These are phyloP conservation scores for Hyparrhenia diplandra DNA, from an alignment of 176 grass and related monocot genomes.

Conservation along the genomic window DNA sequence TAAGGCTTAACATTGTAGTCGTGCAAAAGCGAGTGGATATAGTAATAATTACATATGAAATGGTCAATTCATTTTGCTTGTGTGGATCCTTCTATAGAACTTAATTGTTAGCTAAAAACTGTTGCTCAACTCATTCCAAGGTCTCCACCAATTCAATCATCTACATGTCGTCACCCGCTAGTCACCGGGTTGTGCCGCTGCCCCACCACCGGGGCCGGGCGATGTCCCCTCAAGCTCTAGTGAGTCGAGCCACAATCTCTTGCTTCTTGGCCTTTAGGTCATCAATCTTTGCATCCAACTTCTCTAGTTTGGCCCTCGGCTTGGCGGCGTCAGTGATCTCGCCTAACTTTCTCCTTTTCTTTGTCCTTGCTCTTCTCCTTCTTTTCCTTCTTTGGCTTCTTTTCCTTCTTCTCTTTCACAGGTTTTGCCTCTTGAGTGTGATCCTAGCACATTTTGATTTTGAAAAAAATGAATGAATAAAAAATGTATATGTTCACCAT, in stretches of 20 bases:
- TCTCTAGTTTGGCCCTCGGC: constrained; percentile 40
- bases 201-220: neutral
- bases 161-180: neutral
- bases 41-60: neutral
- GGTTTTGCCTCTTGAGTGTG: constrained; percentile 8
- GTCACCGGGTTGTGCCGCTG: neutral
- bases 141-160: neutral
- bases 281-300: constrained; percentile 50
- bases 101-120: neutral
- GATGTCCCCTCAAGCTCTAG: constrained; percentile 18
- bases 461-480: neutral
- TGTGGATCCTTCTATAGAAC: neutral
- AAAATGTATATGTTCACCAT: neutral
- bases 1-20: no score
- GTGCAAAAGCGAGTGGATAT: neutral
- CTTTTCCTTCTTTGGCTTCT: constrained; percentile 39
- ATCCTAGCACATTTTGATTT: constrained; percentile 7
- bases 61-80: neutral
- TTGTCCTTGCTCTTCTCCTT: constrained; percentile 29
- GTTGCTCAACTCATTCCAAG: neutral
- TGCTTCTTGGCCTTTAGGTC: constrained; percentile 52
- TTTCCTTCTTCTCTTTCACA: constrained; percentile 21
- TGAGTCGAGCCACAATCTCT: constrained; percentile 37
- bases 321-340: constrained; percentile 27
- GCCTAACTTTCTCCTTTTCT: constrained; percentile 33